Evolutionary conservation across 306 rosid species (phyloP).

Genomic region (Cicer chorassanicum): DNA sequence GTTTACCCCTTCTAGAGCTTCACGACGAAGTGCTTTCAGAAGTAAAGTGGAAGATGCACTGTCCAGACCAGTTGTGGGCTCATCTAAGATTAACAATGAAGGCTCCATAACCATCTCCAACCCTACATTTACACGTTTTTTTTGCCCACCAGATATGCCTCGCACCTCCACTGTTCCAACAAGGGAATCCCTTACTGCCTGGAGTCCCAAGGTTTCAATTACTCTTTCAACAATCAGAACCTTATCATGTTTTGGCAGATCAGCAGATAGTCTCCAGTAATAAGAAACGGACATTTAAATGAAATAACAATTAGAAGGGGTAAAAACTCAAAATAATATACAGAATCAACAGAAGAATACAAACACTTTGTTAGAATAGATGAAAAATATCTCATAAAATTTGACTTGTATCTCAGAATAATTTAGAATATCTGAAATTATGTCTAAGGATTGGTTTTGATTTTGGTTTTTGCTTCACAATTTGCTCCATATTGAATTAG

Average conservation of each 20-base stretch:
- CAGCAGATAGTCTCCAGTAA: constrained; percentile 65
- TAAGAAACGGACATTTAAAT: constrained; percentile 44
- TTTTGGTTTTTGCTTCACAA: neutral
- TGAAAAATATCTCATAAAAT: neutral
- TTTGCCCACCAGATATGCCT: constrained; percentile 86
- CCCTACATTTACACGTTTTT: constrained; percentile 84
- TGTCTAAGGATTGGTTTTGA: neutral
- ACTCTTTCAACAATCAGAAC: constrained; percentile 86
- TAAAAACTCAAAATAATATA: neutral
- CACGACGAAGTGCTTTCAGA: constrained; percentile 78
- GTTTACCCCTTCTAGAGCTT: constrained; percentile 76
- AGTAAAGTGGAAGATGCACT: constrained; percentile 81
- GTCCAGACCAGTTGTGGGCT: constrained; percentile 84
- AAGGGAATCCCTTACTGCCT: constrained; percentile 75
- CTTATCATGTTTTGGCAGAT: constrained; percentile 84
- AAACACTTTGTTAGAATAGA: constrained; percentile 10
- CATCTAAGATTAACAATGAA: constrained; percentile 79
- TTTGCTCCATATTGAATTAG: neutral
- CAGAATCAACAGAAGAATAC: constrained; percentile 14
- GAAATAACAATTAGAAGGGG: constrained; percentile 37
- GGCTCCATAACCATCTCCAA: constrained; percentile 94
- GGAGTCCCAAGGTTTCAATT: constrained; percentile 83
- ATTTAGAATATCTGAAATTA: constrained; percentile 3
- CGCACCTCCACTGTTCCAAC: constrained; percentile 82
- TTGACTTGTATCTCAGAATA: neutral